phyloP scores from a whole-genome alignment of 257 asterid genomes.

The Coffea canephora region DNA sequence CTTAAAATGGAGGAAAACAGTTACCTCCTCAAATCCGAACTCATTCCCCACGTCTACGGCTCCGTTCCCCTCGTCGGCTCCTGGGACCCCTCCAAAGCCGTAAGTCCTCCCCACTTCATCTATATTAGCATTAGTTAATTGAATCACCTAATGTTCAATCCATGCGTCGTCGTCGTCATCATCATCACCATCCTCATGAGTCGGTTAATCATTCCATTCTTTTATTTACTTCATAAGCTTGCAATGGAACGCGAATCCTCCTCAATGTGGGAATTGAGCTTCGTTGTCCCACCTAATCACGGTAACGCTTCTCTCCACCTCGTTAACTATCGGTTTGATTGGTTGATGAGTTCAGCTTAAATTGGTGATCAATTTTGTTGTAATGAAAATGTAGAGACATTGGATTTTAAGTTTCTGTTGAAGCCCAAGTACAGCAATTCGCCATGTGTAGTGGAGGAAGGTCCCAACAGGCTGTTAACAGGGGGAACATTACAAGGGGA shows the following conservation, averaged over 20 bases:
- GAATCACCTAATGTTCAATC: background rate
- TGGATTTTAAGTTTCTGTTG: conserved; percentile 92
- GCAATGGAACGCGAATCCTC: conserved; percentile 92
- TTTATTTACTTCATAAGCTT: conserved; percentile 44
- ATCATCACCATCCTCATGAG: too few relatives aligned
- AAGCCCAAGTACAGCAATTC: conserved; percentile 57
- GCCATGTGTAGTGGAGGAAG: conserved; percentile 86
- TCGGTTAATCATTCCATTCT: too few relatives aligned
- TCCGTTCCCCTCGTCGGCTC: conserved; percentile 91
- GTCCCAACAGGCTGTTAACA: conserved; percentile 65
- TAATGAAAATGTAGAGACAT: conserved; percentile 46
- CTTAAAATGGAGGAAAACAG: conserved; percentile 92
- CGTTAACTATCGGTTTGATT: background rate
- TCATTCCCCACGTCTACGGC: conserved; percentile 85
- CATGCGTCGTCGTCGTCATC: too few relatives aligned
- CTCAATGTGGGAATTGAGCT: conserved; percentile 92
- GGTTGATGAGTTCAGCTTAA: conserved; percentile 4
- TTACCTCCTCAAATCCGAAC: conserved; percentile 61
- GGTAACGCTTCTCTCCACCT: conserved; percentile 17
- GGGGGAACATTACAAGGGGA: conserved; percentile 88
- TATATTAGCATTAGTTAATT: background rate
- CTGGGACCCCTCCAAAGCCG: conserved; percentile 93
- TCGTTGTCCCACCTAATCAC: conserved; percentile 86
- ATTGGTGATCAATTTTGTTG: conserved; percentile 14
- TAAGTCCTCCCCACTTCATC: conserved; percentile 18